Conservation (phyloP, 345 rosid species). For the Lepidium didymum region DNA sequence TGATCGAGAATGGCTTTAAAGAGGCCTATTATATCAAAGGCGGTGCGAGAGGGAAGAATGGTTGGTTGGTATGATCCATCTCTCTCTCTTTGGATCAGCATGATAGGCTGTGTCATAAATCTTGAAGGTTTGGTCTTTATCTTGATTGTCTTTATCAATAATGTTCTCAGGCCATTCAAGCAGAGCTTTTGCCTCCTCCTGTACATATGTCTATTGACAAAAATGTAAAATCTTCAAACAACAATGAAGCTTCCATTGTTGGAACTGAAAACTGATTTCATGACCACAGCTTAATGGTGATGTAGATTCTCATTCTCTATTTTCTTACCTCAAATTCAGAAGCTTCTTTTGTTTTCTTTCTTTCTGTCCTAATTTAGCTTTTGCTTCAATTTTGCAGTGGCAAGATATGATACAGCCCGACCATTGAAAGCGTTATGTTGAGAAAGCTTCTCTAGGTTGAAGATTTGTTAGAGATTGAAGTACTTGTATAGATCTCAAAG, state of each 20-base stretch:
- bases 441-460: not conserved
- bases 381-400: conserved; percentile 1
- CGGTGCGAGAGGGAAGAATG: conserved; percentile 80
- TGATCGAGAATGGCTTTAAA: conserved; percentile 70
- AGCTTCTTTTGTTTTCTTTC: not conserved
- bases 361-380: conserved; percentile 9
- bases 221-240: conserved; percentile 31
- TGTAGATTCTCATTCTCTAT: not conserved
- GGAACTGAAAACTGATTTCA: conserved; percentile 27
- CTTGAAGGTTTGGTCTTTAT: not conserved
- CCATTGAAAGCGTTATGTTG: not conserved
- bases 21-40: conserved; percentile 81
- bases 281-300: conserved; percentile 20
- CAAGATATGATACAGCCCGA: not conserved
- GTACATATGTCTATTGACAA: conserved; percentile 47
- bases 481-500: not conserved
- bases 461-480: not conserved
- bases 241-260: conserved; percentile 17
- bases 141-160: not conserved
- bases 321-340: no score
- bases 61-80: conserved; percentile 75
- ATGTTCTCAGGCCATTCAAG: conserved; percentile 65
- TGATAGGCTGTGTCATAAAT: not conserved
- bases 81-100: not conserved
- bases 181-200: conserved; percentile 69